Evolutionary conservation across 495 filamentous ascomycete genomes (phyloP).

Genomic region (Astrothelium subdiscretum): DNA sequence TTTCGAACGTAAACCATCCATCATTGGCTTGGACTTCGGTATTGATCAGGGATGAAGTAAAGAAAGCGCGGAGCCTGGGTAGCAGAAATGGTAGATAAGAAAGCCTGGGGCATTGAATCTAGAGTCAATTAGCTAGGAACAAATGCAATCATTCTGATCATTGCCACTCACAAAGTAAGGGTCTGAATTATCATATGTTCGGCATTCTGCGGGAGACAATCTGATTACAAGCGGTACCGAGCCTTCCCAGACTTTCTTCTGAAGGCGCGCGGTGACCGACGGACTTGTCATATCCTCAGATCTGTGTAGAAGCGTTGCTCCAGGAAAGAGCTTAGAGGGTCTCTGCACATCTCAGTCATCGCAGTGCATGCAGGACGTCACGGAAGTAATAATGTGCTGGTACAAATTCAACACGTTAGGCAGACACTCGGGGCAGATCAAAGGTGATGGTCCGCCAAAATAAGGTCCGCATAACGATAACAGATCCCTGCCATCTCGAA

Average conservation of each 20-base stretch:
- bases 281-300: neutral
- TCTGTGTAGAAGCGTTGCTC: neutral
- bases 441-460: neutral
- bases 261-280: conserved; percentile 15
- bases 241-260: conserved; percentile 28
- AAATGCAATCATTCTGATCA: neutral
- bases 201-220: conserved; percentile 26
- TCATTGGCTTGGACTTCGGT: conserved; percentile 43
- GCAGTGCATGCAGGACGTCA: neutral
- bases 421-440: neutral
- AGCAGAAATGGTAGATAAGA: conserved; percentile 67
- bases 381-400: neutral
- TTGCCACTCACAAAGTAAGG: conserved; percentile 24
- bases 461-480: neutral
- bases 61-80: conserved; percentile 69
- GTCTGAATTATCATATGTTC: conserved; percentile 28
- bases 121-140: neutral
- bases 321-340: neutral
- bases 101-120: conserved; percentile 52
- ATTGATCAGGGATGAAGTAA: conserved; percentile 58
- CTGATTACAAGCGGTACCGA: conserved; percentile 30
- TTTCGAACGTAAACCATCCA: conserved; percentile 63
- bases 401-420: neutral
- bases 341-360: neutral
- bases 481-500: neutral